Percentiles rank a stretch among this genome's conserved stretches.
phyloP scores from a whole-genome alignment of 805 yeast species.

The Dipodascus albidus region DNA sequence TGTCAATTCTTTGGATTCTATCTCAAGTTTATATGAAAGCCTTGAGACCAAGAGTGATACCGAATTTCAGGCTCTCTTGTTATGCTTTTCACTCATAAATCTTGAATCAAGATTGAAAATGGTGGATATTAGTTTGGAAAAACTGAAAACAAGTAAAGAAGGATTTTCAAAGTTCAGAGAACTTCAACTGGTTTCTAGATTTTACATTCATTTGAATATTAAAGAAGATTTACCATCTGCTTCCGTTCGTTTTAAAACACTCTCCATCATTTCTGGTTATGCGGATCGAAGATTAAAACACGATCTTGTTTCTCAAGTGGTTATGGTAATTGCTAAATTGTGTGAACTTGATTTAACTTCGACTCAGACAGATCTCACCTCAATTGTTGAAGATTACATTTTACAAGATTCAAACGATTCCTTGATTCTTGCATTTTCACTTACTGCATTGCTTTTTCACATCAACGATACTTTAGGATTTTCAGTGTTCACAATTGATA shows the following conservation, averaged over 20 bases:
- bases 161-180: neutral
- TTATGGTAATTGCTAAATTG: constrained; percentile 7
- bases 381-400: constrained; percentile 9
- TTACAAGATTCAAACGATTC: constrained; percentile 10
- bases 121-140: neutral
- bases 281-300: constrained; percentile 4
- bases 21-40: neutral
- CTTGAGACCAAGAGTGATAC: neutral
- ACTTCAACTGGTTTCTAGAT: neutral
- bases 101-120: neutral
- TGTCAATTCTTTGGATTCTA: neutral
- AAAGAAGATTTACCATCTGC: neutral
- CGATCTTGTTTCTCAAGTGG: constrained; percentile 3
- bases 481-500: constrained; percentile 15
- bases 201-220: neutral
- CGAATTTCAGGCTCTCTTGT: neutral
- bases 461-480: constrained; percentile 18
- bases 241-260: neutral
- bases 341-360: constrained; percentile 5
- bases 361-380: constrained; percentile 4
- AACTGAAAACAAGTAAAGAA: neutral
- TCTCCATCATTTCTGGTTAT: constrained; percentile 4
- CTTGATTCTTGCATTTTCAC: constrained; percentile 17
- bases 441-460: constrained; percentile 19
- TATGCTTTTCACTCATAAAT: neutral